Evolutionary conservation across 2,329 filamentous ascomycete species (phyloP).

Genomic region (Fusarium siculi): DNA sequence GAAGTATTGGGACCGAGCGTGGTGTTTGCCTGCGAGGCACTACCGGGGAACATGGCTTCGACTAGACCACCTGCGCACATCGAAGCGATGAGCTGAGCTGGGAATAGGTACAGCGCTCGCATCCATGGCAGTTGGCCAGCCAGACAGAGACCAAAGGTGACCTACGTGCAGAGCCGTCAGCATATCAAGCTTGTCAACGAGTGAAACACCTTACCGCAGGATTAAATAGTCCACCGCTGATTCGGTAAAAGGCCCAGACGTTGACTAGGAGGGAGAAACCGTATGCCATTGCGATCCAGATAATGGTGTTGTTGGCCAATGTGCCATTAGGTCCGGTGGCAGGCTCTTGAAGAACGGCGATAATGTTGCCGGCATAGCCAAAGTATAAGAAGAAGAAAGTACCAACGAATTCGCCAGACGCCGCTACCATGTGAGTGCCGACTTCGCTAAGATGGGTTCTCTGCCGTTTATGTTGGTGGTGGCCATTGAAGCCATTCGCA

Average conservation of each 20-base stretch:
- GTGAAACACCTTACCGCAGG: conserved; percentile 34
- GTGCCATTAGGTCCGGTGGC: conserved; percentile 9
- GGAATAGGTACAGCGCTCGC: conserved; percentile 54
- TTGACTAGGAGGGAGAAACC: conserved; percentile 57
- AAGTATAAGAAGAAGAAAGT: conserved; percentile 42
- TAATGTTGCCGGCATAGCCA: conserved; percentile 39
- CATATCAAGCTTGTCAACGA: accelerated
- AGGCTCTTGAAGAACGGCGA: conserved; percentile 30
- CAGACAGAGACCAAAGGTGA: conserved; percentile 37
- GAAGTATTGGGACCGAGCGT: conserved; percentile 59
- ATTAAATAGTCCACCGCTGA: conserved; percentile 60
- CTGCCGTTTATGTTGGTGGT: not conserved
- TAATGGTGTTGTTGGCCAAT: conserved; percentile 24
- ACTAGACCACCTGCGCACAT: conserved; percentile 67
- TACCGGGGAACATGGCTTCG: conserved; percentile 63
- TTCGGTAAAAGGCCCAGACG: conserved; percentile 64
- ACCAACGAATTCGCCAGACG: conserved; percentile 34
- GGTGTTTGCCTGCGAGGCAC: conserved; percentile 61
- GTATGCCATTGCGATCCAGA: conserved; percentile 37
- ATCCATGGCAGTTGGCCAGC: conserved; percentile 33
- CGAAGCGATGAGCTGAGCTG: conserved; percentile 64
- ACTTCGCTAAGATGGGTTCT: conserved; percentile 28
- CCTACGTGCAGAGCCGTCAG: conserved; percentile 5
- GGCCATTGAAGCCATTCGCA: not conserved
- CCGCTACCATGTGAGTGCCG: conserved; percentile 34